phyloP scores from a whole-genome alignment of 148 eudicot genomes.

The Chenopodium quinoa region DNA sequence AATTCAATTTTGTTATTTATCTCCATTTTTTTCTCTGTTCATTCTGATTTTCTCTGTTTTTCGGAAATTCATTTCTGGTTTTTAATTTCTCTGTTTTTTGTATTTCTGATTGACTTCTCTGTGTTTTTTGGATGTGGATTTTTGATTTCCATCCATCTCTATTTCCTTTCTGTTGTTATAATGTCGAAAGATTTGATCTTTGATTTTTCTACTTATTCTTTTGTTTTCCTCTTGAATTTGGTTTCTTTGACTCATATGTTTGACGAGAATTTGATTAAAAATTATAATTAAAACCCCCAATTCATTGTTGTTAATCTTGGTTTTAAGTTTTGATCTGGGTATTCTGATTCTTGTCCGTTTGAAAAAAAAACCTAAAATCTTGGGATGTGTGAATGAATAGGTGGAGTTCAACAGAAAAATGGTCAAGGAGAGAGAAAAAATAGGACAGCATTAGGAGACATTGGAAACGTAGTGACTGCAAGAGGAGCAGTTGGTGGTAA shows the following conservation, averaged over 20 bases:
- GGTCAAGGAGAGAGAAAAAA: slow-evolving; percentile 35
- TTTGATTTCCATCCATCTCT: no score
- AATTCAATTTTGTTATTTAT: no score
- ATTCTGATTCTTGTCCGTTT: neutral
- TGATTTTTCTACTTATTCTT: neutral
- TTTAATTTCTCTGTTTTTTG: no score
- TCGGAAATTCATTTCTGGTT: no score
- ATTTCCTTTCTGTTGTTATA: neutral
- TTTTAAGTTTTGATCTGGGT: neutral
- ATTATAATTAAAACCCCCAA: neutral
- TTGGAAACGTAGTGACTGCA: slow-evolving; percentile 41
- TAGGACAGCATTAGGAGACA: slow-evolving; percentile 53
- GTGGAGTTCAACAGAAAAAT: slow-evolving; percentile 38
- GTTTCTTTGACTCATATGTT: neutral
- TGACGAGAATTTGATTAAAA: no score
- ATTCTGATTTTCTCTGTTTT: no score
- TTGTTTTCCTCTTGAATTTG: neutral
- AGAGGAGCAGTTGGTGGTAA: slow-evolving; percentile 10
- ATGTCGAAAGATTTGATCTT: neutral
- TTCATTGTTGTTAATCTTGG: neutral
- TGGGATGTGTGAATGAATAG: neutral
- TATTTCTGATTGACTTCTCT: neutral
- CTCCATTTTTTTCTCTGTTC: no score
- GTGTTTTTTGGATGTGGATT: no score
- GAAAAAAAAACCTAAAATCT: neutral